Evolutionary conservation across 2,329 filamentous ascomycete species (phyloP).

Genomic region (Aspergillus texensis): DNA sequence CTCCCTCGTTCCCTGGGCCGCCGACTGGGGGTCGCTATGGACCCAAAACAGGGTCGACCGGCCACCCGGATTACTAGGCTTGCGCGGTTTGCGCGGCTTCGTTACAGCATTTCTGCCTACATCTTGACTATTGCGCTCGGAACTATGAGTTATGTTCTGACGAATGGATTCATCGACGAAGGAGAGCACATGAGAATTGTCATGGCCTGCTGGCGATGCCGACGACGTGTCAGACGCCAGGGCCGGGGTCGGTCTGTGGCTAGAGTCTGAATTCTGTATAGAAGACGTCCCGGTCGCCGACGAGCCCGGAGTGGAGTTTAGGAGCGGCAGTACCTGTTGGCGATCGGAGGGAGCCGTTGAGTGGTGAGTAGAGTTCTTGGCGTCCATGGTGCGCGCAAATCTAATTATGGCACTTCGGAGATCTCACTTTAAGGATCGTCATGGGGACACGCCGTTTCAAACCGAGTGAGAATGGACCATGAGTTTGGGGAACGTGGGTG

Average conservation of each 20-base stretch:
- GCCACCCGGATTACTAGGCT: conserved; percentile 30
- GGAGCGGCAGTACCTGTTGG: conserved; percentile 34
- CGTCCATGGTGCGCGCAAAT: conserved; percentile 32
- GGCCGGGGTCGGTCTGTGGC: background rate
- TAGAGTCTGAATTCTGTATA: background rate
- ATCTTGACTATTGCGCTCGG: conserved; percentile 15
- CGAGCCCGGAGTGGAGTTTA: conserved; percentile 11
- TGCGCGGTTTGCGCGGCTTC: conserved; percentile 40
- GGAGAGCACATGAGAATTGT: conserved; percentile 6
- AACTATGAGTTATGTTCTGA: background rate
- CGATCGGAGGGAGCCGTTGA: conserved; percentile 21
- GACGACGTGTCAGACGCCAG: background rate
- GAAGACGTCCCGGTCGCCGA: background rate
- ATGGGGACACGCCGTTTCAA: conserved; percentile 22
- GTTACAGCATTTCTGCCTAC: conserved; percentile 26
- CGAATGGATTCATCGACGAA: conserved; percentile 11
- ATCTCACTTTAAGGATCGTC: conserved; percentile 23
- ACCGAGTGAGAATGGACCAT: conserved; percentile 13
- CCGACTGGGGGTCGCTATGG: conserved; percentile 41
- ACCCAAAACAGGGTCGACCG: conserved; percentile 46
- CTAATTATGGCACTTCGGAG: conserved; percentile 21
- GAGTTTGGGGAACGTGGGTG: background rate
- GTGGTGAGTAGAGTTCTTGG: conserved; percentile 29
- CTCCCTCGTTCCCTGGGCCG: conserved; percentile 39
- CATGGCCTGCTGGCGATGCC: background rate